Conservation (phyloP, 306 rosid species). For the Medicago lupulina region DNA sequence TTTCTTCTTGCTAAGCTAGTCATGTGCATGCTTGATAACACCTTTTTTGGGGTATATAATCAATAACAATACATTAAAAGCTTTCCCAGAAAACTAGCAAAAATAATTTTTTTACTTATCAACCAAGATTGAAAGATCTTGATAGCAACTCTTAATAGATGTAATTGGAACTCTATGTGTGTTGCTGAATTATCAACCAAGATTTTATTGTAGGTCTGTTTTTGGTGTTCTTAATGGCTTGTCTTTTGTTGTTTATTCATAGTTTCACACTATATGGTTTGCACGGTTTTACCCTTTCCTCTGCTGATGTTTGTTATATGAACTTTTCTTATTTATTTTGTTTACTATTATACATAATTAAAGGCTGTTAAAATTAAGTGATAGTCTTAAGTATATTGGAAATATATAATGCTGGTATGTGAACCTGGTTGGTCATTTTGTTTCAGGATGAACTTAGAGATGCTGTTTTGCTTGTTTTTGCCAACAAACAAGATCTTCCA, state of each 20-base stretch:
- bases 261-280: neutral
- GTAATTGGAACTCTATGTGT: neutral
- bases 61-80: neutral
- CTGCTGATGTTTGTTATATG: neutral
- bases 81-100: neutral
- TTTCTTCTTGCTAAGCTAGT: neutral
- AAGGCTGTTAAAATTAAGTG: slow-evolving; percentile 9
- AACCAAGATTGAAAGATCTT: neutral
- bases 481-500: slow-evolving; percentile 99
- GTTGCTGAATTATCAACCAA: neutral
- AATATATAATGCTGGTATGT: slow-evolving; percentile 14
- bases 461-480: slow-evolving; percentile 95
- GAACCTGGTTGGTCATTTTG: slow-evolving; percentile 31
- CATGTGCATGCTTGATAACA: neutral
- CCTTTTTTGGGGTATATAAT: neutral
- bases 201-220: neutral
- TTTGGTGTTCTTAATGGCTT: neutral
- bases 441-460: slow-evolving; percentile 95
- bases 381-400: neutral
- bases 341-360: neutral
- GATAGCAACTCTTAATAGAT: slow-evolving; percentile 19
- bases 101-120: neutral
- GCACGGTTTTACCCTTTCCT: neutral
- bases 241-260: slow-evolving; percentile 2
- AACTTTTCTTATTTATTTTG: no score